phyloP scores from a whole-genome alignment of 768 basidiomycete species.

The Suillus spraguei region DNA sequence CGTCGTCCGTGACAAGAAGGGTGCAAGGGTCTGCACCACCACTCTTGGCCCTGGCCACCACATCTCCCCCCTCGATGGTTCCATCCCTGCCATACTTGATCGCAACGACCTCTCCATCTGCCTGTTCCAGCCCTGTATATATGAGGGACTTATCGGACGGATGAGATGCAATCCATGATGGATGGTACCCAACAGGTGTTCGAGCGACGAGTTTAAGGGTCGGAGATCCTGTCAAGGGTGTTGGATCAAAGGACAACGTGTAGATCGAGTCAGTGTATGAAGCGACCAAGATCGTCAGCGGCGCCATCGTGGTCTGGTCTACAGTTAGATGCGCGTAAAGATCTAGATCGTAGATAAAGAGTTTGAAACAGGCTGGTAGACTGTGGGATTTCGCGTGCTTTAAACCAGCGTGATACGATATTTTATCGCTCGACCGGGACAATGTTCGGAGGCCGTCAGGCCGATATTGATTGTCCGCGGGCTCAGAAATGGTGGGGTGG shows the following conservation, averaged over 20 bases:
- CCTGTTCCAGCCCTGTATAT: slow-evolving; percentile 67
- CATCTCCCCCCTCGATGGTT: slow-evolving; percentile 31
- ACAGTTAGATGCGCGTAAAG: background rate
- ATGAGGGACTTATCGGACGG: slow-evolving; percentile 58
- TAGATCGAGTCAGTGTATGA: slow-evolving; percentile 68
- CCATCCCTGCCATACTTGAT: slow-evolving; percentile 59
- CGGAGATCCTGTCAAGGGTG: slow-evolving; percentile 52
- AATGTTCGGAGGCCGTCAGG: slow-evolving; percentile 2
- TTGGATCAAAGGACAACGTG: slow-evolving; percentile 67
- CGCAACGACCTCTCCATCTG: slow-evolving; percentile 62
- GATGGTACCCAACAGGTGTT: slow-evolving; percentile 57
- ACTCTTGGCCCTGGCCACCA: slow-evolving; percentile 49
- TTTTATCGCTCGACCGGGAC: background rate
- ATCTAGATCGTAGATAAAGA: background rate
- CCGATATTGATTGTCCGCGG: background rate
- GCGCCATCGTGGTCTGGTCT: slow-evolving; percentile 17
- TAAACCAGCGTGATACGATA: background rate
- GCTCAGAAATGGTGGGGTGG: background rate
- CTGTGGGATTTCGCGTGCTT: slow-evolving; percentile 4
- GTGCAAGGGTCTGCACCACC: slow-evolving; percentile 68
- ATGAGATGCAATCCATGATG: slow-evolving; percentile 76
- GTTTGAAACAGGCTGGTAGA: background rate
- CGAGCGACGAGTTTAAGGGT: slow-evolving; percentile 51
- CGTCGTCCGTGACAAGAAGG: slow-evolving; percentile 55
- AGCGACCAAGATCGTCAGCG: slow-evolving; percentile 53